Conservation (phyloP, 805 yeast species). For the Candida suzukii region DNA sequence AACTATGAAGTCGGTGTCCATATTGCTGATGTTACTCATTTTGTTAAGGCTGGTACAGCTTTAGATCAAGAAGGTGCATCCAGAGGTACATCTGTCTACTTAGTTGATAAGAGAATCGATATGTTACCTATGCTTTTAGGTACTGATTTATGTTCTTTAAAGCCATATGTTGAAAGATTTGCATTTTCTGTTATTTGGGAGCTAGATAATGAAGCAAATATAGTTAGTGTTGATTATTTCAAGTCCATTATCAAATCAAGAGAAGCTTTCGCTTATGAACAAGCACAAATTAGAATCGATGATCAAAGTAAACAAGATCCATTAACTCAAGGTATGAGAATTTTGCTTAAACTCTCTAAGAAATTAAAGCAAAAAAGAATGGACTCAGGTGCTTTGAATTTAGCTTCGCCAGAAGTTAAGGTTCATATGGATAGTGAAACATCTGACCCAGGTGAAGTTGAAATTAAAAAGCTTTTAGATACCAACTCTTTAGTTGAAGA, state of each 20-base stretch:
- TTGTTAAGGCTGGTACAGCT: constrained; percentile 88
- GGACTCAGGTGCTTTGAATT: constrained; percentile 92
- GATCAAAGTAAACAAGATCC: constrained; percentile 72
- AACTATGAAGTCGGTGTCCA: constrained; percentile 97
- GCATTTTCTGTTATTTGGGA: constrained; percentile 98
- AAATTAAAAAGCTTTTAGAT: constrained; percentile 77
- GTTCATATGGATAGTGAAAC: constrained; percentile 97
- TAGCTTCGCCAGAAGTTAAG: constrained; percentile 97
- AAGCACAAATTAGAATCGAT: constrained; percentile 88
- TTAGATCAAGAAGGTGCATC: constrained; percentile 94
- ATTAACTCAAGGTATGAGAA: constrained; percentile 83
- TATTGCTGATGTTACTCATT: constrained; percentile 97
- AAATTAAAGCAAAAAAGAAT: constrained; percentile 77
- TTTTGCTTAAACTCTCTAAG: constrained; percentile 70
- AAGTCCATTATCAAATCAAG: constrained; percentile 87
- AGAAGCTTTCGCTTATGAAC: constrained; percentile 91
- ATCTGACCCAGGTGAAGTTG: constrained; percentile 93
- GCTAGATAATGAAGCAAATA: constrained; percentile 77
- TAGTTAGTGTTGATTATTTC: constrained; percentile 69
- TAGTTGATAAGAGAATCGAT: constrained; percentile 97
- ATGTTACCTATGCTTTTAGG: constrained; percentile 95
- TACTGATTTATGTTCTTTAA: constrained; percentile 90
- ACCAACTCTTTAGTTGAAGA: constrained; percentile 97
- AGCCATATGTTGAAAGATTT: constrained; percentile 91
- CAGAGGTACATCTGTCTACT: constrained; percentile 93